Evolutionary conservation across 768 basidiomycete genomes (phyloP).

Genomic region (Hypholoma fasciculare): DNA sequence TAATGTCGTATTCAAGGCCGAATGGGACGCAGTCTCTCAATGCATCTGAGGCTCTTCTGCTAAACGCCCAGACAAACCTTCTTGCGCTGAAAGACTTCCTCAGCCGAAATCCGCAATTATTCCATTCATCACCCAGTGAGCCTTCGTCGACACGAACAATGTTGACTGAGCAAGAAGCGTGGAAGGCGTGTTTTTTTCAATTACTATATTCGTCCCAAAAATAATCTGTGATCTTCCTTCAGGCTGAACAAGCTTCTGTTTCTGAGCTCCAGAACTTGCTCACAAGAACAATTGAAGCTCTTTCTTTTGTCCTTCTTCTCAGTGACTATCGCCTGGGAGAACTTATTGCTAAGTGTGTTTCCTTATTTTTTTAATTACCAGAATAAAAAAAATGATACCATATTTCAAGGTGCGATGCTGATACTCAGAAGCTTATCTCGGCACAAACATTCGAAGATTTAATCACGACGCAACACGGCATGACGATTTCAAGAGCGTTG

Average conservation of each 20-base stretch:
- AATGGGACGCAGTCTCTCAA: constrained; percentile 54
- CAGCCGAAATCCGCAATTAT: constrained; percentile 81
- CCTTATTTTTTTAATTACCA: background rate
- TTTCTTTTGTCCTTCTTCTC: constrained; percentile 90
- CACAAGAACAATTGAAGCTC: constrained; percentile 86
- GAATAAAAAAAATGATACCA: constrained; percentile 2
- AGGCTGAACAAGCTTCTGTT: constrained; percentile 86
- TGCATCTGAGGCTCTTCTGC: constrained; percentile 60
- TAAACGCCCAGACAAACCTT: constrained; percentile 79
- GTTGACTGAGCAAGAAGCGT: constrained; percentile 80
- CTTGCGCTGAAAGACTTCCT: constrained; percentile 75
- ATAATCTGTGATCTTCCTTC: constrained; percentile 1
- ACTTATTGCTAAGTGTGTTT: constrained; percentile 73
- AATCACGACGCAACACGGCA: constrained; percentile 81
- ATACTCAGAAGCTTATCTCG: constrained; percentile 67
- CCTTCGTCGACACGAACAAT: constrained; percentile 54
- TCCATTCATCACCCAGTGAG: constrained; percentile 80
- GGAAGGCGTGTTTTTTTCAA: constrained; percentile 58
- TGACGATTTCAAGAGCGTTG: constrained; percentile 83
- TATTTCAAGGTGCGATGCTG: constrained; percentile 62
- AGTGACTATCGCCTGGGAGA: constrained; percentile 91
- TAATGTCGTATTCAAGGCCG: constrained; percentile 12
- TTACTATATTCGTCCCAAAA: background rate
- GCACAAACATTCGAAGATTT: constrained; percentile 84
- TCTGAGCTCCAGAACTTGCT: constrained; percentile 74